A percentile compares a stretch with the other conserved stretches of the same genome.
phyloP scores from a whole-genome alignment of 805 yeast species.

The Metschnikowia arizonensis region DNA sequence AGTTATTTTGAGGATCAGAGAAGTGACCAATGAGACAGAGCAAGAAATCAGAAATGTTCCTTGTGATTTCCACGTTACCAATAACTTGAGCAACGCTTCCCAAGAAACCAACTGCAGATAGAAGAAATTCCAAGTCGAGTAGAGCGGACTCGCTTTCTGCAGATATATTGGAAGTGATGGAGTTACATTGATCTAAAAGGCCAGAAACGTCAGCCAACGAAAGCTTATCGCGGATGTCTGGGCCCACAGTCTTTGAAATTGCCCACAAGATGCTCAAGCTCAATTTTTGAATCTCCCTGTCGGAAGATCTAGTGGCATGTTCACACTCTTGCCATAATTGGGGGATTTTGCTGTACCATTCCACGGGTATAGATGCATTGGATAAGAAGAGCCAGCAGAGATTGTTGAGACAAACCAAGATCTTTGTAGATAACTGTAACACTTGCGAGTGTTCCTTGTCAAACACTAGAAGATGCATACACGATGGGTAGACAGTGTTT shows the following conservation, averaged over 20 bases:
- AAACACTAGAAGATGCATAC: constrained; percentile 38
- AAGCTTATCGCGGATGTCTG: constrained; percentile 26
- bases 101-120: constrained; percentile 49
- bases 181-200: constrained; percentile 22
- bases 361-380: constrained; percentile 28
- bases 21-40: constrained; percentile 18
- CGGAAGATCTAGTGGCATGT: constrained; percentile 12
- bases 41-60: constrained; percentile 44
- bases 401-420: constrained; percentile 68
- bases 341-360: constrained; percentile 34
- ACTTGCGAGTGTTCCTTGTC: constrained; percentile 26
- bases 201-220: constrained; percentile 24
- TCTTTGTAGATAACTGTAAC: constrained; percentile 47
- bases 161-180: constrained; percentile 11
- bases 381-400: constrained; percentile 53
- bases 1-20: constrained; percentile 10
- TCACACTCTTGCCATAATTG: constrained; percentile 30
- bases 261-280: constrained; percentile 39
- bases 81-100: constrained; percentile 47
- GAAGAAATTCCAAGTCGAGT: constrained; percentile 33
- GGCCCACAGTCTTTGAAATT: constrained; percentile 33
- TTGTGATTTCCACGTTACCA: constrained; percentile 43
- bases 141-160: constrained; percentile 19
- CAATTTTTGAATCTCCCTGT: constrained; percentile 27
- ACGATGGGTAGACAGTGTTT: constrained; percentile 22